These are phyloP conservation scores for Coelomomyces lativittatus DNA, from an alignment of 371 early-diverging fungal species.

Conservation along the genomic window DNA sequence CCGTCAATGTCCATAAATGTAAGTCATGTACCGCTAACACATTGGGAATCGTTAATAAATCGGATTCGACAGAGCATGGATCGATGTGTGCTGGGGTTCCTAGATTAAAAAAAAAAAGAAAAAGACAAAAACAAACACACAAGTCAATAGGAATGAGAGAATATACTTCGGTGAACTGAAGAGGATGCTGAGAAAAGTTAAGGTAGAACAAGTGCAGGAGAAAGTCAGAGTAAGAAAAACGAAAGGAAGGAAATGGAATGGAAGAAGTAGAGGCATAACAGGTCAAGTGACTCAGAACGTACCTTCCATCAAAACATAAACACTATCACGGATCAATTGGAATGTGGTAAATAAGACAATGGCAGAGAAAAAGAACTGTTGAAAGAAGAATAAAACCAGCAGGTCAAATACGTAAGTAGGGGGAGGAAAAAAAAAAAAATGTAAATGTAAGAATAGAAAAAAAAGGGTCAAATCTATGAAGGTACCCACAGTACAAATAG, in stretches of 20 bases:
- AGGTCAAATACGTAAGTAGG: too few species aligned
- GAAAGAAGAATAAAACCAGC: too few species aligned
- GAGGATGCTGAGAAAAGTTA: too few species aligned
- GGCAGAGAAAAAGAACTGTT: conserved; percentile 31
- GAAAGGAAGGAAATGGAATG: too few species aligned
- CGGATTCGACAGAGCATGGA: conserved; percentile 31
- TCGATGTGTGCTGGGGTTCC: conserved; percentile 40
- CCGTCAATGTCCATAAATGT: conserved; percentile 54
- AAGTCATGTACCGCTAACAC: conserved; percentile 49
- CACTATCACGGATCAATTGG: conserved; percentile 33
- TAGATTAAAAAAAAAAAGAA: not conserved
- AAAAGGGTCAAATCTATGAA: not conserved
- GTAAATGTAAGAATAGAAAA: not conserved
- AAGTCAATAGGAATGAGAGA: too few species aligned
- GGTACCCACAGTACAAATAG: conserved; percentile 20
- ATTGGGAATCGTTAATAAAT: conserved; percentile 26
- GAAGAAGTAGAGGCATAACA: not conserved
- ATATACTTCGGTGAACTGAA: too few species aligned
- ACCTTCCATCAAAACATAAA: conserved; percentile 57
- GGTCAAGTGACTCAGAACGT: conserved; percentile 3
- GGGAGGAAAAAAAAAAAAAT: not conserved
- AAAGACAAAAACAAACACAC: too few species aligned
- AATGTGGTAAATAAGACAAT: conserved; percentile 34
- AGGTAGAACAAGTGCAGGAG: too few species aligned
- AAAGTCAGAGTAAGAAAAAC: too few species aligned